Evolutionary conservation across 1,284 basidiomycete genomes (phyloP).

Genomic region (Cutaneotrichosporon mucoides): DNA sequence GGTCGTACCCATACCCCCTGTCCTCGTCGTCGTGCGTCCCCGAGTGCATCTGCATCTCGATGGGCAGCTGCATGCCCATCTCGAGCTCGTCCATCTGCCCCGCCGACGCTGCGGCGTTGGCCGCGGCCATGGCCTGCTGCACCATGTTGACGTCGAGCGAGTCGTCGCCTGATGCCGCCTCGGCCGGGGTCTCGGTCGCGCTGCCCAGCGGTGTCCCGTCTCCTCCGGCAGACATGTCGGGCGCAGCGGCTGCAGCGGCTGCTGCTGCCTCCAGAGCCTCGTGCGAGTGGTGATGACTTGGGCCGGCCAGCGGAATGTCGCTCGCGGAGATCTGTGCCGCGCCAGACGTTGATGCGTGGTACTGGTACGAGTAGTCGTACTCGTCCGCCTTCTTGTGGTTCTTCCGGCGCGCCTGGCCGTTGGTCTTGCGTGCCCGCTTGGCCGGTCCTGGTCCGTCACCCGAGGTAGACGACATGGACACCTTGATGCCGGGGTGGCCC

Average conservation of each 20-base stretch:
- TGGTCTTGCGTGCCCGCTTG: slow-evolving; percentile 21
- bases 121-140: slow-evolving; percentile 44
- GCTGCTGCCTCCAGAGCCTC: slow-evolving; percentile 2
- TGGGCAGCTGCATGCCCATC: slow-evolving; percentile 46
- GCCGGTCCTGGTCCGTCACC: neutral
- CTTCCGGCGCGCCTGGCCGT: slow-evolving; percentile 21
- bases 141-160: slow-evolving; percentile 41
- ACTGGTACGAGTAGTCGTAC: slow-evolving; percentile 11
- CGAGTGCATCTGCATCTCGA: slow-evolving; percentile 48
- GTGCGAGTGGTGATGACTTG: neutral
- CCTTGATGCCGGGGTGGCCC: slow-evolving; percentile 45
- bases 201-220: neutral
- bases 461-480: slow-evolving; percentile 30
- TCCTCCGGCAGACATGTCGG: neutral
- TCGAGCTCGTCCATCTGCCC: slow-evolving; percentile 47
- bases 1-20: slow-evolving; percentile 8
- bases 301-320: slow-evolving; percentile 5
- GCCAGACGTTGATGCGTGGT: neutral
- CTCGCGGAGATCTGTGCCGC: slow-evolving; percentile 2
- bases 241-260: neutral
- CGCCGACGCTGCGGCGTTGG: slow-evolving; percentile 19
- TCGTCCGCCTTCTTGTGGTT: slow-evolving; percentile 21
- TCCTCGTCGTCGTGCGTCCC: slow-evolving; percentile 30
- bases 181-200: neutral
- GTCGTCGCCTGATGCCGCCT: neutral